Base-by-base conservation (phyloP, 768 basidiomycete genomes). In the Thelephora aurantiotincta region DNA sequence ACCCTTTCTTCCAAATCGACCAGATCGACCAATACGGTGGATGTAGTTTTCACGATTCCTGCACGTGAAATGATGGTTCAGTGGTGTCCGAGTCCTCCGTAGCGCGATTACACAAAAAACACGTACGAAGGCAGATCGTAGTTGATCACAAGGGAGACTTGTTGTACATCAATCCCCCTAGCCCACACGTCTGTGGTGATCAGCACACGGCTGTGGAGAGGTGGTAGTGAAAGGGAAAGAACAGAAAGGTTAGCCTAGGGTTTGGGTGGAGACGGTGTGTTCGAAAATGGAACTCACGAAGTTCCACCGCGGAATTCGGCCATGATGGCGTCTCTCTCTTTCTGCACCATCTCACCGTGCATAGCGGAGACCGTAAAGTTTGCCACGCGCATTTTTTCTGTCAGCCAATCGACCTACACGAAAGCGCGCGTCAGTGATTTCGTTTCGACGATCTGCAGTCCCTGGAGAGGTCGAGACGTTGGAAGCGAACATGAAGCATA, bases 1-100 rank as follows among this genome's bases (percentile, higher is more conserved):
- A 74, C 94, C 96, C 69, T 99, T 99, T 57, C 96, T 75, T 56
- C 96, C 96, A 69, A 98, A 98, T 50, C 96, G 91, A 61, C 96
- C 96, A 50, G 93, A 96, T 52, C 96, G 91, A 65, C 96, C 96
- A 62, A 98, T 98, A 60, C 96, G 88, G 71, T 99, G 96, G 56
- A 99, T 97, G 70, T 99, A 99, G 66, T 99, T 97, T 77, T 97
- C 94, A 74, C 88, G 88, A 63, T 91, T 91, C 54, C 83, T 91
- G 26, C 26, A 30, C 9, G 9, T 9, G 26, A 30, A 9, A 9
- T 30, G 26, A 9, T 9, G 26, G 26, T 9, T 9, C 26, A 30
- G 26, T 30, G 9, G 9, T 4, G 53, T 45, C 56, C 48, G 44
- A 34, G 16, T 11, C 19, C 12, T 44, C 33, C 33, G 5, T 12